A percentile compares a stretch with the other conserved stretches of the same genome.
Conservation (phyloP, 441 rosid genomes). For the Sinapis alba region DNA sequence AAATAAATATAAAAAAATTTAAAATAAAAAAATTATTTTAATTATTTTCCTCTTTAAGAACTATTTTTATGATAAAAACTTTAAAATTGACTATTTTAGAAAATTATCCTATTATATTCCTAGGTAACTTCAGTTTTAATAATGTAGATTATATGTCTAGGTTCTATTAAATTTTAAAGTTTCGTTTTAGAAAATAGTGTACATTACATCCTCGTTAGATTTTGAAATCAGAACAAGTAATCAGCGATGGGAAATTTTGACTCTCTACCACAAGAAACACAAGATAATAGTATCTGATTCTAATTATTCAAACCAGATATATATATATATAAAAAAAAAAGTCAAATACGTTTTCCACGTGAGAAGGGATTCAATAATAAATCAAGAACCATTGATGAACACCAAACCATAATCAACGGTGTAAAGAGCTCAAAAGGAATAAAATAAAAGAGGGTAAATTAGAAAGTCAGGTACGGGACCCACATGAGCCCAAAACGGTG, state of each 20-base stretch:
- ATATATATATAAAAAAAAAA: too few relatives aligned
- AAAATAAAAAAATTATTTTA: too few relatives aligned
- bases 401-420: conserved; percentile 38
- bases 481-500: conserved; percentile 24
- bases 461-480: conserved; percentile 26
- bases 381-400: conserved; percentile 27
- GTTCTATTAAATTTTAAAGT: too few relatives aligned
- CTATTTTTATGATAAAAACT: too few relatives aligned
- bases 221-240: not conserved
- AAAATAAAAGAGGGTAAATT: not conserved
- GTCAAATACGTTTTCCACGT: conserved; percentile 16
- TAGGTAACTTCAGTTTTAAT: too few relatives aligned
- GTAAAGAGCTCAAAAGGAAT: not conserved
- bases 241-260: not conserved
- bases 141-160: too few relatives aligned
- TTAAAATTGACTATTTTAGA: too few relatives aligned
- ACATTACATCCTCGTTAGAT: not conserved
- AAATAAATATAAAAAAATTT: too few relatives aligned
- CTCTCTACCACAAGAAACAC: not conserved
- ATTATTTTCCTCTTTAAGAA: too few relatives aligned
- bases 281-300: not conserved
- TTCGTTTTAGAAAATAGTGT: too few relatives aligned
- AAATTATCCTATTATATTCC: too few relatives aligned
- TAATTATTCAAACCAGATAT: conserved; percentile 3
- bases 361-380: not conserved